These are phyloP conservation scores for Quercus tomentella DNA, from an alignment of 331 rosid species.

Conservation along the genomic window DNA sequence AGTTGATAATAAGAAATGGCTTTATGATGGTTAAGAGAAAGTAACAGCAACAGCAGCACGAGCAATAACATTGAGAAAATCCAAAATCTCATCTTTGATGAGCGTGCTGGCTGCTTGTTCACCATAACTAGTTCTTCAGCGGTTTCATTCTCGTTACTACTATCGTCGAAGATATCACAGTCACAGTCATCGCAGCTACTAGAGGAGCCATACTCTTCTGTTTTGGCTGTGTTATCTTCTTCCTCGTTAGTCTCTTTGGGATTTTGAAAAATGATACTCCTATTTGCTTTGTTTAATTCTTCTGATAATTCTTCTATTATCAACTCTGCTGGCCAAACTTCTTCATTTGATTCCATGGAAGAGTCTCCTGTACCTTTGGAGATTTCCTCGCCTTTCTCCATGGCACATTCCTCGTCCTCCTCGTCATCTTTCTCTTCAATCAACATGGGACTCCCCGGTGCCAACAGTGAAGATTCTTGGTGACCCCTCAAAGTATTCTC, in stretches of 20 bases:
- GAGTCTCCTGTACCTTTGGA: slow-evolving; percentile 23
- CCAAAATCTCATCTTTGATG: slow-evolving; percentile 6
- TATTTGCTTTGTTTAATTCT: slow-evolving; percentile 7
- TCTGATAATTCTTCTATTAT: not conserved
- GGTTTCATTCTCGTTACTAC: not conserved
- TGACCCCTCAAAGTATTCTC: slow-evolving; percentile 1
- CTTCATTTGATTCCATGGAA: slow-evolving; percentile 24
- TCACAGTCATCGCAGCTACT: not conserved
- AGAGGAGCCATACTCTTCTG: not conserved
- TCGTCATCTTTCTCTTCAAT: slow-evolving; percentile 2
- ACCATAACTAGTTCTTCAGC: not conserved
- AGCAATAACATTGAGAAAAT: slow-evolving; percentile 21
- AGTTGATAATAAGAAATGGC: slow-evolving; percentile 3
- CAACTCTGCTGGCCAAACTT: slow-evolving; percentile 28
- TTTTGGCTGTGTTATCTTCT: not conserved
- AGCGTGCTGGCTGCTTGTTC: not conserved
- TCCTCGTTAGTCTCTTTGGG: not conserved
- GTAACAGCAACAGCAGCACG: slow-evolving; percentile 21
- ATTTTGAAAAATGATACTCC: not conserved
- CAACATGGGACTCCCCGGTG: not conserved
- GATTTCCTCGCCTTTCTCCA: slow-evolving; percentile 14
- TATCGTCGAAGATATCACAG: not conserved
- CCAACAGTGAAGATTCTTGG: slow-evolving; percentile 13
- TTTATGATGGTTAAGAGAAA: slow-evolving; percentile 16
- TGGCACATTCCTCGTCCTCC: not conserved